These are phyloP conservation scores for Rubia yunnanensis DNA, from an alignment of 257 asterid species.

Conservation along the genomic window DNA sequence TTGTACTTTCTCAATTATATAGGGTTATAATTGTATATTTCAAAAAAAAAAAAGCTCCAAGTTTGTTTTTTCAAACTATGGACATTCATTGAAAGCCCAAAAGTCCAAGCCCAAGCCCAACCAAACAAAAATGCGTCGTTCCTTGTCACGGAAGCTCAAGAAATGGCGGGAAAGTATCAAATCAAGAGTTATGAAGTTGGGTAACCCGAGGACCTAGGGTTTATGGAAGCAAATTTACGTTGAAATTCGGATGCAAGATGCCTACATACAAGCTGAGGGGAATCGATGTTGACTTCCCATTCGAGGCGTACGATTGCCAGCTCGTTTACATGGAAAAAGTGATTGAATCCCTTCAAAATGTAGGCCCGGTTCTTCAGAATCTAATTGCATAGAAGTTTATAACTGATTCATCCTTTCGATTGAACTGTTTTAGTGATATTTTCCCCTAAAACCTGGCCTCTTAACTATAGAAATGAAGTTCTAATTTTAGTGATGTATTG, in stretches of 20 bases:
- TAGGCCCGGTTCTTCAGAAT: slow-evolving; percentile 9
- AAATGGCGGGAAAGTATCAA: slow-evolving; percentile 28
- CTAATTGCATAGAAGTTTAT: not conserved
- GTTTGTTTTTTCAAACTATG: not conserved
- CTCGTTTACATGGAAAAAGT: slow-evolving; percentile 94
- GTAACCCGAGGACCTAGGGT: slow-evolving; percentile 16
- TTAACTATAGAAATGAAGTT: not conserved
- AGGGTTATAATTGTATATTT: no score
- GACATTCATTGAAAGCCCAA: not conserved
- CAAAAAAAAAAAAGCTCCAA: no score
- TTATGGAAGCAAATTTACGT: not conserved
- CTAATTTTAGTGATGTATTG: not conserved
- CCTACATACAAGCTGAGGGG: slow-evolving; percentile 82
- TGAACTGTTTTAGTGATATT: not conserved
- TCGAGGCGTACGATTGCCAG: slow-evolving; percentile 94
- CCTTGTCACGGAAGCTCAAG: not conserved
- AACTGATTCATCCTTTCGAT: not conserved
- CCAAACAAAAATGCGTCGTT: not conserved
- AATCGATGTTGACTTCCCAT: slow-evolving; percentile 89
- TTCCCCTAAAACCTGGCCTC: not conserved
- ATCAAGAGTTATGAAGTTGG: not conserved
- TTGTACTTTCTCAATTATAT: no score
- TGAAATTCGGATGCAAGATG: slow-evolving; percentile 27
- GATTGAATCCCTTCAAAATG: slow-evolving; percentile 77
- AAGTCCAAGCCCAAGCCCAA: not conserved